Conservation (phyloP, 306 rosid genomes). For the Cucurbita maxima region DNA sequence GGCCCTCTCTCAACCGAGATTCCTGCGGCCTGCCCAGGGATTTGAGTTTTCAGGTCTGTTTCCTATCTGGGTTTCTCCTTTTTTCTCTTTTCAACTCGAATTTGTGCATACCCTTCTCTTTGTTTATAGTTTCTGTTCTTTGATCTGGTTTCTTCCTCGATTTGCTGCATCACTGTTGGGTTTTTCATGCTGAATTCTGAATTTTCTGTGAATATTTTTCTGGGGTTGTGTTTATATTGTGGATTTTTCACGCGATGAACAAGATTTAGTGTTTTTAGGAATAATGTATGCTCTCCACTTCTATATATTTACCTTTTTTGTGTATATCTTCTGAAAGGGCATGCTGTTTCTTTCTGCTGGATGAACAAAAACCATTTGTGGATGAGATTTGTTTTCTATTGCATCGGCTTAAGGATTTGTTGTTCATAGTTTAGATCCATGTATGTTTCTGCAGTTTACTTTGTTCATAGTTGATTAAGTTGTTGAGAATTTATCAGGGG, state of each 20-base stretch:
- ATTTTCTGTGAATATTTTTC: not conserved
- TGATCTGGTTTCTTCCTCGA: not conserved
- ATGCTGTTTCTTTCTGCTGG: not conserved
- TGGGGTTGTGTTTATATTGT: not conserved
- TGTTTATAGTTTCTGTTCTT: not conserved
- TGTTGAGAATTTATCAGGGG: slow-evolving; percentile 21
- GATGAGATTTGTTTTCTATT: not conserved
- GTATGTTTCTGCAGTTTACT: not conserved
- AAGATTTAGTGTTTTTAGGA: not conserved
- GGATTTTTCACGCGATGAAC: not conserved
- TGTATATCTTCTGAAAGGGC: not conserved
- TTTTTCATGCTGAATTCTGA: not conserved
- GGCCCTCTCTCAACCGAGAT: slow-evolving; percentile 12
- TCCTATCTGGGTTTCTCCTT: slow-evolving; percentile 21
- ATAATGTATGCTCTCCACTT: not conserved
- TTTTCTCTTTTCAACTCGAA: not conserved
- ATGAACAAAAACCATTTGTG: not conserved
- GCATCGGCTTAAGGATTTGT: not conserved
- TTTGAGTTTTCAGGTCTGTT: slow-evolving; percentile 28
- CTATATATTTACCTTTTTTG: not conserved
- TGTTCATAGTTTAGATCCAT: not conserved
- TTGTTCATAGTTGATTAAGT: not conserved
- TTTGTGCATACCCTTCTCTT: not conserved
- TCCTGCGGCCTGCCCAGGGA: slow-evolving; percentile 28
- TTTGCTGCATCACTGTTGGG: not conserved